Percentiles rank a stretch among this genome's conserved stretches.
These are phyloP conservation scores for Papilionanthe hybrid DNA, from an alignment of 116 monocot species.

Conservation along the genomic window DNA sequence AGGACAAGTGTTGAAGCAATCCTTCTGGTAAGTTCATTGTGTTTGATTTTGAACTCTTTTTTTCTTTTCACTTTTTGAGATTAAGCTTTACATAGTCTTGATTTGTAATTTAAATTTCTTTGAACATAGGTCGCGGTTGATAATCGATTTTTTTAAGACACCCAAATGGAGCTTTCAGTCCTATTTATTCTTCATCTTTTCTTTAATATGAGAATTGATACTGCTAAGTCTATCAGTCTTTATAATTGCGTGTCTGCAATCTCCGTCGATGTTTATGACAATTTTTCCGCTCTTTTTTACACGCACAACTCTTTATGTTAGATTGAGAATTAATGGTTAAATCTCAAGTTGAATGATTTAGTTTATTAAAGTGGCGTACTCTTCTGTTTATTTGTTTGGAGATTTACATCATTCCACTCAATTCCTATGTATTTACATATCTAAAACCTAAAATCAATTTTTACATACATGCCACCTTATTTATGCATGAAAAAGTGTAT, in stretches of 20 bases:
- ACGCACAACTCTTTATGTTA: not conserved
- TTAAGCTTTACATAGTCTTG: not conserved
- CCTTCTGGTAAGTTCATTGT: constrained; percentile 45
- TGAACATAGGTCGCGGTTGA: not conserved
- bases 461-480: no score
- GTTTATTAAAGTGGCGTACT: not conserved
- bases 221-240: not conserved
- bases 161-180: not conserved
- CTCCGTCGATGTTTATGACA: not conserved
- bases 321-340: not conserved
- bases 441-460: no score
- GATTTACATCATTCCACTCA: no score
- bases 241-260: not conserved
- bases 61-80: not conserved
- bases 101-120: not conserved
- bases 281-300: not conserved
- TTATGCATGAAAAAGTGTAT: no score
- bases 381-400: not conserved
- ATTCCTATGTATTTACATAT: no score
- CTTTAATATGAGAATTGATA: not conserved
- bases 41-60: not conserved
- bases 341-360: not conserved
- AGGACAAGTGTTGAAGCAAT: constrained; percentile 90
- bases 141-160: not conserved
- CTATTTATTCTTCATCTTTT: not conserved